These are phyloP conservation scores for Datisca glomerata DNA, from an alignment of 306 rosid genomes.

Conservation along the genomic window DNA sequence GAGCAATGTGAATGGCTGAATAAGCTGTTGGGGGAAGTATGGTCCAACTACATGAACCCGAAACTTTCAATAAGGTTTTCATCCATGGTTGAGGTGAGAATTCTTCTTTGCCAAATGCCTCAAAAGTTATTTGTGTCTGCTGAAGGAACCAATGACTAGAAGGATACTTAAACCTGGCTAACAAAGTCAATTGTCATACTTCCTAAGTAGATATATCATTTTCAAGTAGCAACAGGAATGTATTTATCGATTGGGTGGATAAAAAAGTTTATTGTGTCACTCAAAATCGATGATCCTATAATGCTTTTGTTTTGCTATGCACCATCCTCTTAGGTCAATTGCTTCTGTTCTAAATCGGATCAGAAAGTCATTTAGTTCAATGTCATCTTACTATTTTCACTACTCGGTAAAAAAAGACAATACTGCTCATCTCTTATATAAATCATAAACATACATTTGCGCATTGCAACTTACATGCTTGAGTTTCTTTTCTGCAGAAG, in stretches of 20 bases:
- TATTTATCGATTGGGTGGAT: no score
- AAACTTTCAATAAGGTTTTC: constrained; percentile 66
- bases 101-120: constrained; percentile 11
- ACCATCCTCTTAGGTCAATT: no score
- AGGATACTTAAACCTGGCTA: no score
- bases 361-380: background rate
- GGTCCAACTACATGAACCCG: constrained; percentile 53
- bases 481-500: constrained; percentile 36
- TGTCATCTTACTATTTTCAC: background rate
- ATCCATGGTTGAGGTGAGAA: constrained; percentile 65
- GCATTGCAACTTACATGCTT: background rate
- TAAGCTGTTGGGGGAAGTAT: constrained; percentile 61
- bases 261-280: no score
- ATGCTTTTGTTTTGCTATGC: no score
- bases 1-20: constrained; percentile 98
- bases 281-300: no score
- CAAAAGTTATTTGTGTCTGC: no score
- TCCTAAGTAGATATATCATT: background rate
- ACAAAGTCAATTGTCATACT: no score
- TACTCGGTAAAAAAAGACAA: background rate
- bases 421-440: background rate
- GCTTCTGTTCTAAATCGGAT: no score
- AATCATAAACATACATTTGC: constrained; percentile 9
- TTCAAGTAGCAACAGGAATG: background rate
- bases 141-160: no score